Conservation (phyloP, 1,284 basidiomycete genomes). For the Ceratobasidium sp. region DNA sequence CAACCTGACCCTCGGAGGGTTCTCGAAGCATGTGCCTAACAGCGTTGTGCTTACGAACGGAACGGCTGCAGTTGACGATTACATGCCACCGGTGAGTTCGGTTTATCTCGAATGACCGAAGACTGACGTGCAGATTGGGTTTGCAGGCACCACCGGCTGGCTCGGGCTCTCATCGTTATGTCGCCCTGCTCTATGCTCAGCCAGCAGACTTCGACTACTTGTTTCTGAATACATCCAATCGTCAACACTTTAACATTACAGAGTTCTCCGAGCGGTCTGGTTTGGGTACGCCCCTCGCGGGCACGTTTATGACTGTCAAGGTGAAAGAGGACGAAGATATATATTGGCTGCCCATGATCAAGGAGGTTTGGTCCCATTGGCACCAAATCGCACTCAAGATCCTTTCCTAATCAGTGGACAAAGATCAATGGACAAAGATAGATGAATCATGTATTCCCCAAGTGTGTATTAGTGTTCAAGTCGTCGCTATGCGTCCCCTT, state of each 20-base stretch:
- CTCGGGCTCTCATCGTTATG: constrained; percentile 32
- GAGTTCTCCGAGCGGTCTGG: constrained; percentile 29
- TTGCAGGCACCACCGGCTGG: constrained; percentile 22
- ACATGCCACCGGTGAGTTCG: constrained; percentile 22
- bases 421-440: background rate
- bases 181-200: constrained; percentile 35
- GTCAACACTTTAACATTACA: constrained; percentile 25
- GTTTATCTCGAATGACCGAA: background rate
- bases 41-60: constrained; percentile 24
- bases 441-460: background rate
- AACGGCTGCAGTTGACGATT: constrained; percentile 21
- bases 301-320: constrained; percentile 39
- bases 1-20: constrained; percentile 16
- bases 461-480: background rate
- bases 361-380: constrained; percentile 22
- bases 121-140: background rate
- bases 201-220: constrained; percentile 31
- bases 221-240: constrained; percentile 28
- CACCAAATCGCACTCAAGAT: constrained; percentile 26
- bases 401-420: background rate
- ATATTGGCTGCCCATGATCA: constrained; percentile 27
- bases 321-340: constrained; percentile 18
- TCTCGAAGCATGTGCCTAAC: constrained; percentile 11
- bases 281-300: constrained; percentile 40
- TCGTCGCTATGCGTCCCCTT: background rate